Evolutionary conservation across 352 stramenopile species (phyloP).

Genomic region (Pythium rhizo-oryzae): DNA sequence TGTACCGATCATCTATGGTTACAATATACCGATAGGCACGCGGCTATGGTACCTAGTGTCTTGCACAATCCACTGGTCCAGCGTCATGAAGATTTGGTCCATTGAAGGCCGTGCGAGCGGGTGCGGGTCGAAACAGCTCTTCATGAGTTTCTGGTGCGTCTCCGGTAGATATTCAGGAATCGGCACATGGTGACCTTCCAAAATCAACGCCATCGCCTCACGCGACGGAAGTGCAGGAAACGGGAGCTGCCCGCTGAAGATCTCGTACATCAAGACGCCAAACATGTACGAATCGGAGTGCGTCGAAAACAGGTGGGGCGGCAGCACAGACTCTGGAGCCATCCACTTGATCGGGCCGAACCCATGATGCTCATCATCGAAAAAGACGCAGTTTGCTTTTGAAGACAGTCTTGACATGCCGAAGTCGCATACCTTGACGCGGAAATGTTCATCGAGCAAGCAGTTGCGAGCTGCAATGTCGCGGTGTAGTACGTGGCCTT

Average conservation of each 20-base stretch:
- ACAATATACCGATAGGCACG: constrained; percentile 26
- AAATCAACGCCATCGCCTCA: constrained; percentile 59
- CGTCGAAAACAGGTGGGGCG: constrained; percentile 69
- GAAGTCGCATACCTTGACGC: constrained; percentile 78
- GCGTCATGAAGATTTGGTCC: constrained; percentile 65
- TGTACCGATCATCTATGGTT: constrained; percentile 1
- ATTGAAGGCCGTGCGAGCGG: constrained; percentile 60
- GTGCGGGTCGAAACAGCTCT: constrained; percentile 60
- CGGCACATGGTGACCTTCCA: constrained; percentile 67
- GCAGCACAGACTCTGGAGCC: constrained; percentile 65
- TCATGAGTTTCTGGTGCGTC: constrained; percentile 57
- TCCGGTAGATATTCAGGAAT: constrained; percentile 46
- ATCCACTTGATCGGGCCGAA: constrained; percentile 81
- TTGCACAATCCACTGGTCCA: constrained; percentile 59
- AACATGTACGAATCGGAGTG: constrained; percentile 83
- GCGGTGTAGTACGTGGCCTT: constrained; percentile 61
- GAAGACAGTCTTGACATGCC: constrained; percentile 53
- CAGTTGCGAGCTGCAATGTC: constrained; percentile 76
- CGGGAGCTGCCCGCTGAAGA: constrained; percentile 61
- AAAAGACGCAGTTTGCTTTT: constrained; percentile 37
- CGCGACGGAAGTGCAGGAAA: constrained; percentile 57
- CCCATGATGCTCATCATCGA: constrained; percentile 58
- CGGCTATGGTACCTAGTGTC: constrained; percentile 39
- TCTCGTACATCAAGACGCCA: constrained; percentile 73
- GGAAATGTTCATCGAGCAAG: constrained; percentile 60